These are phyloP conservation scores for Ceratocystis colombiana DNA, from an alignment of 2,329 filamentous ascomycete species.

Conservation along the genomic window DNA sequence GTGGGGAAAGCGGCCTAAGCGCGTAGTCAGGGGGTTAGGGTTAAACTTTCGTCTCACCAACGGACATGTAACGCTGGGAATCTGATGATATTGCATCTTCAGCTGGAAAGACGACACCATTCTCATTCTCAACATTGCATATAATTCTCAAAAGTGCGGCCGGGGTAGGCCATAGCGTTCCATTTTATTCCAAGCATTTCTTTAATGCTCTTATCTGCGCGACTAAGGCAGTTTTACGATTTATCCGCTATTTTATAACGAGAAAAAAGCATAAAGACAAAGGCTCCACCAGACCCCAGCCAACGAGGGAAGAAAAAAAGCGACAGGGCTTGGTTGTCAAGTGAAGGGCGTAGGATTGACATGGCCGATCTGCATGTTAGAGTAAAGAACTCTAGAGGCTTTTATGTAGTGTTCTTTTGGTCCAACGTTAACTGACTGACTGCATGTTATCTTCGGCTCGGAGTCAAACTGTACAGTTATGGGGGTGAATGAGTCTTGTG, in stretches of 20 bases:
- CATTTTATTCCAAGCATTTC: not conserved
- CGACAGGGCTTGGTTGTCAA: conserved; percentile 19
- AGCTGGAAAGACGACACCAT: not conserved
- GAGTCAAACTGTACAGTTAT: not conserved
- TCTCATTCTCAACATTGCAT: not conserved
- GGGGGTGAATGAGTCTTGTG: conserved; percentile 9
- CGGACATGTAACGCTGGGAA: not conserved
- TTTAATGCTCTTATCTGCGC: not conserved
- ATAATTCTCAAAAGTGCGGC: not conserved
- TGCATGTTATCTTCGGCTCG: conserved; percentile 1
- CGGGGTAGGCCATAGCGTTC: not conserved
- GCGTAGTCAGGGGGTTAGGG: not conserved
- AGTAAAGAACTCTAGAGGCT: not conserved
- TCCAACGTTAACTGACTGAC: not conserved
- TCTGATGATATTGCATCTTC: not conserved
- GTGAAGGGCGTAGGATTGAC: conserved; percentile 22
- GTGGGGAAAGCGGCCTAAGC: not conserved
- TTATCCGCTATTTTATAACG: not conserved
- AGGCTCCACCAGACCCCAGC: not conserved
- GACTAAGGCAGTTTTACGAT: not conserved
- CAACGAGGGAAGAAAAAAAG: not conserved
- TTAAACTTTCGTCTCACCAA: not conserved
- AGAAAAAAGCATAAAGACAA: conserved; percentile 2
- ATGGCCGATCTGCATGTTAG: conserved; percentile 8
- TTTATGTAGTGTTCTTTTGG: conserved; percentile 12